Evolutionary conservation across 768 basidiomycete genomes (phyloP).

Genomic region (Lentinula raphanica): DNA sequence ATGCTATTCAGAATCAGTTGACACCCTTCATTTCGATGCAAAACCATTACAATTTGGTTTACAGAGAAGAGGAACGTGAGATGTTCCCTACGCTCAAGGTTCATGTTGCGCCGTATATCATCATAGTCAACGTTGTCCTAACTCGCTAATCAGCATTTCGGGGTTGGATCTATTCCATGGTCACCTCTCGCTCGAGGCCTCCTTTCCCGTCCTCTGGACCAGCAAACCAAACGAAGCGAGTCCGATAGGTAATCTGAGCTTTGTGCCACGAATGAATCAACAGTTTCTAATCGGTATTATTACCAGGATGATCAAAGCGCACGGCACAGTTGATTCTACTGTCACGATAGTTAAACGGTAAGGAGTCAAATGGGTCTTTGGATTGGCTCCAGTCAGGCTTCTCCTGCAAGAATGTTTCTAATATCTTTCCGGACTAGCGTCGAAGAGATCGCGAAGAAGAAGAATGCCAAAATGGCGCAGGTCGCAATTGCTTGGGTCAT

Average conservation of each 20-base stretch:
- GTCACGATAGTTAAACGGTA: slow-evolving; percentile 32
- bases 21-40: slow-evolving; percentile 69
- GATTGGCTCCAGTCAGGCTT: neutral
- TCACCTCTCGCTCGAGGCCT: slow-evolving; percentile 52
- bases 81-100: slow-evolving; percentile 59
- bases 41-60: slow-evolving; percentile 57
- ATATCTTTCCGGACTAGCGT: slow-evolving; percentile 28
- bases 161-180: slow-evolving; percentile 57
- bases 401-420: too few species aligned
- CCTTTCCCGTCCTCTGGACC: slow-evolving; percentile 34
- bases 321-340: slow-evolving; percentile 17
- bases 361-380: slow-evolving; percentile 5
- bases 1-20: slow-evolving; percentile 52
- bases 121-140: neutral
- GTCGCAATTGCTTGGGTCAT: slow-evolving; percentile 49
- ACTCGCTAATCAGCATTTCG: slow-evolving; percentile 47
- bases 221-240: slow-evolving; percentile 34
- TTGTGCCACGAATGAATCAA: too few species aligned
- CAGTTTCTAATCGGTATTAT: neutral
- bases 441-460: slow-evolving; percentile 49
- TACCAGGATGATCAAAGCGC: slow-evolving; percentile 15
- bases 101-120: neutral
- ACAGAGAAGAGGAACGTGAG: slow-evolving; percentile 62
- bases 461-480: slow-evolving; percentile 52
- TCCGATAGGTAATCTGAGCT: slow-evolving; percentile 31